A percentile compares a stretch with the other conserved stretches of the same genome.
Conservation (phyloP, 352 stramenopile species). For the Pythium plurisporium region DNA sequence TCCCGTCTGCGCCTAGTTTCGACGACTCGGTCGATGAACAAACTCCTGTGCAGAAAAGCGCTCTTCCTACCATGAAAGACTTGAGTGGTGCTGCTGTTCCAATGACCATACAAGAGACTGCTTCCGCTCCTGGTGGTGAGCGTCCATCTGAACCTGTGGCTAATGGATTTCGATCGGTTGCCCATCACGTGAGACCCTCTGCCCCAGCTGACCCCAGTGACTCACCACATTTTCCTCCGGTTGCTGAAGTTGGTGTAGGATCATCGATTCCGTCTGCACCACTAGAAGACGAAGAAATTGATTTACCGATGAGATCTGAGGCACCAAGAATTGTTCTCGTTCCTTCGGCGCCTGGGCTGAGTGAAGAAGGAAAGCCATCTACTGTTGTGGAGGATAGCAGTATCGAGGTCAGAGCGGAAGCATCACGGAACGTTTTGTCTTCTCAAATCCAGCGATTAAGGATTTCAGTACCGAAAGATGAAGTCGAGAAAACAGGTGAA, state of each 20-base stretch:
- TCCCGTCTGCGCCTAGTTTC: constrained; percentile 38
- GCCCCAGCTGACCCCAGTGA: constrained; percentile 22
- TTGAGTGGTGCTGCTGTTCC: not conserved
- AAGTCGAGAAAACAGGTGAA: constrained; percentile 15
- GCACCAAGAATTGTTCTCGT: constrained; percentile 12
- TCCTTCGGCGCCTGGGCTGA: constrained; percentile 1
- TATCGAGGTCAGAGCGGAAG: constrained; percentile 7
- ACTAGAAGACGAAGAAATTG: constrained; percentile 21
- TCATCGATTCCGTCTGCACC: constrained; percentile 19
- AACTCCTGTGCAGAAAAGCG: not conserved
- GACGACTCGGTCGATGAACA: constrained; percentile 39
- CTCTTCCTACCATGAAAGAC: not conserved
- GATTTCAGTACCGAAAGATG: constrained; percentile 8
- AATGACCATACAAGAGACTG: not conserved
- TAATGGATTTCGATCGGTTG: not conserved
- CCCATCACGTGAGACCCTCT: constrained; percentile 4
- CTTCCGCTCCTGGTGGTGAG: not conserved
- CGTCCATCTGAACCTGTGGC: not conserved
- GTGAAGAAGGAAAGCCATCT: not conserved
- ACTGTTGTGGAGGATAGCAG: not conserved
- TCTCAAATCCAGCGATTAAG: not conserved
- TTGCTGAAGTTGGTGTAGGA: not conserved
- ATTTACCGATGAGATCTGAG: not conserved
- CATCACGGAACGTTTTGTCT: not conserved
- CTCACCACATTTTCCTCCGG: constrained; percentile 14